Evolutionary conservation across 2,329 filamentous ascomycete genomes (phyloP).

Genomic region (Cordyceps cateniannulata): DNA sequence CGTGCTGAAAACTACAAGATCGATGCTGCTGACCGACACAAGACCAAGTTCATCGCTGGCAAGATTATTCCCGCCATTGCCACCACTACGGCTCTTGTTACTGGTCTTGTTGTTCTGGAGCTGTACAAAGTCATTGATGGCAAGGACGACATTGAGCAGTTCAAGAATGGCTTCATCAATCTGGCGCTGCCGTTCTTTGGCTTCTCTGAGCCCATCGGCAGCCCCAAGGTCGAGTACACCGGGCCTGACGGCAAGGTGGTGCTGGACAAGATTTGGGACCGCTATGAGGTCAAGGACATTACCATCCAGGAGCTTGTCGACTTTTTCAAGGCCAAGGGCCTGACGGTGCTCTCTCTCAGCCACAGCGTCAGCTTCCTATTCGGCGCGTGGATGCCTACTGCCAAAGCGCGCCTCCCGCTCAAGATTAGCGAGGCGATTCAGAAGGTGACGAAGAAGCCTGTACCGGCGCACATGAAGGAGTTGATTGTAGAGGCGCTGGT

Average conservation of each 20-base stretch:
- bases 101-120: conserved; percentile 86
- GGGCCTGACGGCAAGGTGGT: conserved; percentile 71
- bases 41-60: conserved; percentile 98
- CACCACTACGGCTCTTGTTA: conserved; percentile 92
- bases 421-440: conserved; percentile 80
- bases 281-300: conserved; percentile 84
- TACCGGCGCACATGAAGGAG: conserved; percentile 81
- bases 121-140: conserved; percentile 95
- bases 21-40: conserved; percentile 82
- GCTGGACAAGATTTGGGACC: conserved; percentile 96
- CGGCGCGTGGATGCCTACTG: conserved; percentile 79
- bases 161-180: conserved; percentile 99
- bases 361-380: conserved; percentile 95
- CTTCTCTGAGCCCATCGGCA: conserved; percentile 93
- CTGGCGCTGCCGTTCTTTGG: conserved; percentile 94
- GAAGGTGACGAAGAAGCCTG: conserved; percentile 75
- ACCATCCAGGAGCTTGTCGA: conserved; percentile 79
- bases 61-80: conserved; percentile 99
- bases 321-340: conserved; percentile 71
- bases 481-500: conserved; percentile 87
- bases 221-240: conserved; percentile 85
- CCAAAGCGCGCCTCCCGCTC: conserved; percentile 43
- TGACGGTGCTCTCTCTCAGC: conserved; percentile 87
- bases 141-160: conserved; percentile 94
- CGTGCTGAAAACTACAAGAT: conserved; percentile 99